Base-by-base conservation (phyloP, 495 filamentous ascomycete species). In the Penicillium riverlandense region DNA sequence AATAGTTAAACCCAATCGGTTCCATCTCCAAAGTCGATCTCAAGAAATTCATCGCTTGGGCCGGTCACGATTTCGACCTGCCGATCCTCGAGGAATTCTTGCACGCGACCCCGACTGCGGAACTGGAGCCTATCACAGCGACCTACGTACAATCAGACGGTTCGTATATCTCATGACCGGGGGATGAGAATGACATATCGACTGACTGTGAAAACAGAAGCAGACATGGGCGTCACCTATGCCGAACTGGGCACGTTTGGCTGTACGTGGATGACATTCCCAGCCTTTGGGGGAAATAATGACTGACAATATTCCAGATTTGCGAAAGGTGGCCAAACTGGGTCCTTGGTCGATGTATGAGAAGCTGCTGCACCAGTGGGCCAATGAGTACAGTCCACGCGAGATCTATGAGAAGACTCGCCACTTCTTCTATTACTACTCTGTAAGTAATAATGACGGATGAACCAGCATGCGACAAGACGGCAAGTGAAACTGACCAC, bases 51-150 rank as follows among this genome's bases (percentile, higher is more conserved):
- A 88, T 91, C 37, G 64, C 65, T 9, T 92, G 80, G 72, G 78
- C 85, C 2, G 43, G 63, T 22, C 58, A 58, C 14, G 61, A 69
- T 11, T 95, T 88, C 58, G 58, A 78, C 15, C 57, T 96, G 6
- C 87, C 87, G 0, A 80, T 86, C 45, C 74, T 96, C 6, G 52
- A 80, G 1, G 75, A 76, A 4, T 96, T 96, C 68, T 59, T 94
- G 15, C 65, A 72, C 11, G 89, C 90, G 3, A 71, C 75, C 0
- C 89, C 89, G 0, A 92, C 87, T 4, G 89, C 88, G 1, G 89
- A 96, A 59, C 74, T 95, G 0, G 85, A 90, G 51, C 90, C 90
- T 10, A 82, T 89, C 27, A 86, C 86, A 1, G 62, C 76, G 0
- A 67, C 56, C 11, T 67, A 67, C 37, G 62, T 72, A 12, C 32